These are phyloP conservation scores for Alternaria solani DNA, from an alignment of 2,329 filamentous ascomycete species.

Conservation along the genomic window DNA sequence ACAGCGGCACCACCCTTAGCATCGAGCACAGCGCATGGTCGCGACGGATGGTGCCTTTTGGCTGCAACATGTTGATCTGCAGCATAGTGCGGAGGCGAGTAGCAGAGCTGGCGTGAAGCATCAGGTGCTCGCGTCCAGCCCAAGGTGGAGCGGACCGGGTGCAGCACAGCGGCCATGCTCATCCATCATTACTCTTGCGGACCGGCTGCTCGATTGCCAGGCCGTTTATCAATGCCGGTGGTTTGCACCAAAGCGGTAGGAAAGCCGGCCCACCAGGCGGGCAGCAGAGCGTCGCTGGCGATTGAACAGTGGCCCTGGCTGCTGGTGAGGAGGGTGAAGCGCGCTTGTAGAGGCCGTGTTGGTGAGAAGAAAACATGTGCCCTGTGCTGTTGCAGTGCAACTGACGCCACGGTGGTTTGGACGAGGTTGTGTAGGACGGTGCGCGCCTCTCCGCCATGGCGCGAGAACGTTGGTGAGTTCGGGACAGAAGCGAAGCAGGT, in stretches of 20 bases:
- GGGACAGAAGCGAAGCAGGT: conserved; percentile 2
- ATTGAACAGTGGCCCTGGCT: conserved; percentile 4
- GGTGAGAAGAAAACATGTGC: conserved; percentile 11
- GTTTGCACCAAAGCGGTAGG: conserved; percentile 10
- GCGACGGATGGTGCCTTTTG: conserved; percentile 18
- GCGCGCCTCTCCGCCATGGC: not conserved
- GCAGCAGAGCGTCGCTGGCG: conserved; percentile 4
- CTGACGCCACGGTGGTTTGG: not conserved
- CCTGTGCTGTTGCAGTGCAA: conserved; percentile 1
- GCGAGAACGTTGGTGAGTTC: conserved; percentile 6
- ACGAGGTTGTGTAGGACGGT: not conserved
- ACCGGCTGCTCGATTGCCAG: conserved; percentile 12
- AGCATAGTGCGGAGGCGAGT: conserved; percentile 18
- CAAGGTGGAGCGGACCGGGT: conserved; percentile 17
- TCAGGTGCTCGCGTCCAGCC: conserved; percentile 17
- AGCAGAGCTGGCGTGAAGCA: conserved; percentile 7
- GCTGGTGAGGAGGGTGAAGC: conserved; percentile 1
- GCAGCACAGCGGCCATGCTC: conserved; percentile 8
- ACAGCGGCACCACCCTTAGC: conserved; percentile 28
- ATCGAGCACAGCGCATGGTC: conserved; percentile 21
- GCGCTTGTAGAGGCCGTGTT: not conserved
- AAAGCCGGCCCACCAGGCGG: conserved; percentile 13
- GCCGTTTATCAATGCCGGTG: conserved; percentile 14
- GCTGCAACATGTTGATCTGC: conserved; percentile 27
- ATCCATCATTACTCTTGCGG: conserved; percentile 6